Percentiles rank a stretch among this genome's conserved stretches.
These are phyloP conservation scores for Asterophora lycoperdoides DNA, from an alignment of 768 basidiomycete genomes.

Conservation along the genomic window DNA sequence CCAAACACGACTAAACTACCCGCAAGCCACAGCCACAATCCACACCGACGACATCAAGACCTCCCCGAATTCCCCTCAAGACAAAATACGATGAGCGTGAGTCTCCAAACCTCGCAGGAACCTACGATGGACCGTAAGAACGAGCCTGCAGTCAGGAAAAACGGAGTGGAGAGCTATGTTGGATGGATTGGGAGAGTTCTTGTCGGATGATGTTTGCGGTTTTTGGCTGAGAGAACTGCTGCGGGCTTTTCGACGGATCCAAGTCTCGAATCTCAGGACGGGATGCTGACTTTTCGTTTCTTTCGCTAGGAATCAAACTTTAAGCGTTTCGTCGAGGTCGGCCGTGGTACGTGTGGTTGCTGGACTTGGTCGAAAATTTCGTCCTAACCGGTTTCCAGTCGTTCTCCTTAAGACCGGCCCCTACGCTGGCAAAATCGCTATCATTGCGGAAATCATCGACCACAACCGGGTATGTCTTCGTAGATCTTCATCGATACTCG, in stretches of 20 bases:
- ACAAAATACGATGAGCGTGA: constrained; percentile 31
- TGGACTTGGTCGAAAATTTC: not conserved
- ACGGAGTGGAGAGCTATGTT: constrained; percentile 7
- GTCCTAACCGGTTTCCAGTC: constrained; percentile 40
- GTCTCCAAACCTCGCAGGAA: constrained; percentile 13
- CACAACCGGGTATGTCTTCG: constrained; percentile 82
- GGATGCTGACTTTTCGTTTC: constrained; percentile 13
- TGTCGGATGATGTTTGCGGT: constrained; percentile 14
- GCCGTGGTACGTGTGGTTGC: constrained; percentile 62
- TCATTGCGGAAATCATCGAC: constrained; percentile 97
- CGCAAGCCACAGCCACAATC: constrained; percentile 16
- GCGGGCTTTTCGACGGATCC: constrained; percentile 9
- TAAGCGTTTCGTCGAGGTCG: constrained; percentile 97
- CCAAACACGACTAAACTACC: constrained; percentile 20
- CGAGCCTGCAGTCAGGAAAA: constrained; percentile 10
- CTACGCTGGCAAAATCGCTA: constrained; percentile 82
- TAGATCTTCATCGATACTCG: not conserved
- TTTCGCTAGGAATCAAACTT: constrained; percentile 72
- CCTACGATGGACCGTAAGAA: constrained; percentile 15
- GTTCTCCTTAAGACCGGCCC: constrained; percentile 93
- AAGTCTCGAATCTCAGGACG: not conserved
- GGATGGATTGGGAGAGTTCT: constrained; percentile 21
- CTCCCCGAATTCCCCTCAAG: constrained; percentile 26
- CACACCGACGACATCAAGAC: constrained; percentile 23
- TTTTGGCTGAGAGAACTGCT: constrained; percentile 4